Percentiles rank a stretch among this genome's conserved stretches.
These are phyloP conservation scores for Vanilla planifolia DNA, from an alignment of 106 monocot genomes.

Conservation along the genomic window DNA sequence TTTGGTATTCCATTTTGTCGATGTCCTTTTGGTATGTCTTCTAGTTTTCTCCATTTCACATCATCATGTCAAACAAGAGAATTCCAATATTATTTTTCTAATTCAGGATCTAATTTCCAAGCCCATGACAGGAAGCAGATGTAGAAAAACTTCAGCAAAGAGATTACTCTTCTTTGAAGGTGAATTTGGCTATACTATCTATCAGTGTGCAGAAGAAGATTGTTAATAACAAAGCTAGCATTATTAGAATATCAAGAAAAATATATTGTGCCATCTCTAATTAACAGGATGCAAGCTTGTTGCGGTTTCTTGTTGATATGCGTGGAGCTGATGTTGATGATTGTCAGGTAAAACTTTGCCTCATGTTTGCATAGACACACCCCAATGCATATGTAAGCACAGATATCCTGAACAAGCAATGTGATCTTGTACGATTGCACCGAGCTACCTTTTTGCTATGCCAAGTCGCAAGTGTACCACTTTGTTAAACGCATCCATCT, in stretches of 20 bases:
- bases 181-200: conserved; percentile 15
- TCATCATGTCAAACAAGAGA: neutral
- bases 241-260: neutral
- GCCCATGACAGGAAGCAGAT: conserved; percentile 69
- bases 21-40: neutral
- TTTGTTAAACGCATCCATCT: too few relatives aligned
- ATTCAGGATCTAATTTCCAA: conserved; percentile 7
- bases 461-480: too few relatives aligned
- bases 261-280: neutral
- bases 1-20: too few relatives aligned
- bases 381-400: neutral
- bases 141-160: conserved; percentile 98
- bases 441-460: too few relatives aligned
- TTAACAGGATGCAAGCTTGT: conserved; percentile 85
- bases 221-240: neutral
- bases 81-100: conserved; percentile 8
- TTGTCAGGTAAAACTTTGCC: conserved; percentile 46
- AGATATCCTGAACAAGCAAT: too few relatives aligned
- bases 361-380: neutral
- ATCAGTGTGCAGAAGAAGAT: neutral
- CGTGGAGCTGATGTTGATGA: conserved; percentile 95
- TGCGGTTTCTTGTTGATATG: conserved; percentile 98
- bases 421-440: too few relatives aligned
- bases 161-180: conserved; percentile 84
- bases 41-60: neutral